A percentile compares a stretch with the other conserved stretches of the same genome.
Evolutionary conservation across 208 protist genomes (phyloP).

Genomic region (Trichomonas gallinae): DNA sequence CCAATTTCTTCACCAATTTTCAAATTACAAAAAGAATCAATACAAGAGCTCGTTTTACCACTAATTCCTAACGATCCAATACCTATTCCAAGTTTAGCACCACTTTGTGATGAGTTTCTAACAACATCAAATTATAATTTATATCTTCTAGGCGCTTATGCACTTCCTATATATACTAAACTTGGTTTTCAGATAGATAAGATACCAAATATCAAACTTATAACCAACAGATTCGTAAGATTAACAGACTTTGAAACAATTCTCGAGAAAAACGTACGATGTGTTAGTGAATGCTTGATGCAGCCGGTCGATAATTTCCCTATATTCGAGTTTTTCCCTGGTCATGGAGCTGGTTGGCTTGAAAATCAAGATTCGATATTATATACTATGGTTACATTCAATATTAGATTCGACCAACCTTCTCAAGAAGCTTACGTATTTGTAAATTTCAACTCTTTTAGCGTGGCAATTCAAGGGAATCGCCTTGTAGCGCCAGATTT

Average conservation of each 20-base stretch:
- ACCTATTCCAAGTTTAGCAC: background rate
- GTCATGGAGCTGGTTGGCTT: background rate
- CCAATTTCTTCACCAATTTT: background rate
- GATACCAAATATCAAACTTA: background rate
- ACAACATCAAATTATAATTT: background rate
- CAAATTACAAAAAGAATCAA: background rate
- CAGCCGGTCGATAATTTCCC: background rate
- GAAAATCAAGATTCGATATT: background rate
- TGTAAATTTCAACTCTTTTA: background rate
- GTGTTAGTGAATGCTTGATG: background rate
- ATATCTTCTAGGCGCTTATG: background rate
- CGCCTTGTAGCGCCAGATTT: background rate
- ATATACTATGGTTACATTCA: background rate
- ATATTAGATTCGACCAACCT: background rate
- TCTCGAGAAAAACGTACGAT: background rate
- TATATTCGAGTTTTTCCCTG: background rate
- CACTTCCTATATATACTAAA: background rate
- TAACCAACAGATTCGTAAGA: background rate
- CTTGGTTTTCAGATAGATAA: background rate
- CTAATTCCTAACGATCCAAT: background rate
- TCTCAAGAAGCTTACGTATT: background rate
- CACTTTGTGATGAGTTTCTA: background rate
- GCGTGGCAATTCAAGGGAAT: background rate
- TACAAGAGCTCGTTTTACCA: background rate
- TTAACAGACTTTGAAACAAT: background rate